Evolutionary conservation across 164 flowering plant genomes (phyloP).

Genomic region (Brasenia schreberi): DNA sequence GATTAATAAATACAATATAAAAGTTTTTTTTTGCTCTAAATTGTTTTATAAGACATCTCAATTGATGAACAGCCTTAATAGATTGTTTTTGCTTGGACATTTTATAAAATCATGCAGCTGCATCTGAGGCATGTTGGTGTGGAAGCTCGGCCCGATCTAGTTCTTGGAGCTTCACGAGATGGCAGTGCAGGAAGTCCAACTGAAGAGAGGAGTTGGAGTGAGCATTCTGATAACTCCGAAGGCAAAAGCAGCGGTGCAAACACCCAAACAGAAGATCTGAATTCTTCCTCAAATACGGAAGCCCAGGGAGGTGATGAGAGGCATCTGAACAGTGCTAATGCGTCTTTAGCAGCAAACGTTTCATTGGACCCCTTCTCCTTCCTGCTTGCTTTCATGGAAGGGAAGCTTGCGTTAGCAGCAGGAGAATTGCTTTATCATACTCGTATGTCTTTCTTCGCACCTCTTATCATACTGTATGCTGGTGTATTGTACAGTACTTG

Average conservation of each 20-base stretch:
- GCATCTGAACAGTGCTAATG: slow-evolving; percentile 13
- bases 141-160: slow-evolving; percentile 63
- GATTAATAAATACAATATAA: too few species aligned
- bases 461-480: background rate
- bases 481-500: background rate
- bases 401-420: background rate
- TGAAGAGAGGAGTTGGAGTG: slow-evolving; percentile 6
- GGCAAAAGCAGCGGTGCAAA: slow-evolving; percentile 1
- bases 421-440: background rate
- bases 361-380: background rate
- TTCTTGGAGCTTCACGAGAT: slow-evolving; percentile 30
- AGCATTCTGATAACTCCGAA: slow-evolving; percentile 15
- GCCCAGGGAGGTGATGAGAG: slow-evolving; percentile 22
- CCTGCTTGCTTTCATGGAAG: background rate
- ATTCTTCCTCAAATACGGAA: slow-evolving; percentile 29
- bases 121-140: slow-evolving; percentile 90
- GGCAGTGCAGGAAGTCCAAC: slow-evolving; percentile 37
- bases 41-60: too few species aligned
- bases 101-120: slow-evolving; percentile 29
- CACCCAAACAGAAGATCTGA: background rate
- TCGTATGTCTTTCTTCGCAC: background rate
- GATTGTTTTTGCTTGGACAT: background rate
- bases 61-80: background rate
- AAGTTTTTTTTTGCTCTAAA: too few species aligned
- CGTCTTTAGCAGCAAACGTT: background rate